Conservation (phyloP, 2,329 filamentous ascomycete genomes). For the Stachybotrys elegans region DNA sequence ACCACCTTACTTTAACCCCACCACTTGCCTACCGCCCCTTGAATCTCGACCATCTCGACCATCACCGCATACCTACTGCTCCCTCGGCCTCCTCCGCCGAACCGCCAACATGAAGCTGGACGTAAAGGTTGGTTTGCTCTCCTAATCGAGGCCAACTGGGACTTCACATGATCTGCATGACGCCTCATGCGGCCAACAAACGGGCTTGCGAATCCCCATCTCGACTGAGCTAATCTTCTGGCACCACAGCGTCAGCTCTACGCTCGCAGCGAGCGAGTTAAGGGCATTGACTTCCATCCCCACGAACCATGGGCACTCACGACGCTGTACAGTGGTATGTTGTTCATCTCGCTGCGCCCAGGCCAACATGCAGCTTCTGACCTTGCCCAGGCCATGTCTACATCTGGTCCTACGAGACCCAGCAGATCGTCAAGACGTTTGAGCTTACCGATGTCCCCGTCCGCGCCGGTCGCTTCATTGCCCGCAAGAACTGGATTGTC, state of each 20-base stretch:
- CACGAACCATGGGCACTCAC: constrained; percentile 96
- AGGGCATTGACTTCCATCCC: constrained; percentile 95
- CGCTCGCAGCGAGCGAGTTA: constrained; percentile 90
- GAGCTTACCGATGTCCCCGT: constrained; percentile 98
- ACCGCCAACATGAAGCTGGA: constrained; percentile 34
- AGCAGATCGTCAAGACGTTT: constrained; percentile 97
- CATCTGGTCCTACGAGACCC: constrained; percentile 98
- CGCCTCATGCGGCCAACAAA: too few relatives aligned
- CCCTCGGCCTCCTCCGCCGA: not conserved
- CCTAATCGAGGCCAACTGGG: constrained; percentile 15
- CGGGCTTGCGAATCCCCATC: too few relatives aligned
- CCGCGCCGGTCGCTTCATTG: constrained; percentile 91
- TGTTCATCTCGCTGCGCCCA: not conserved
- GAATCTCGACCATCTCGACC: constrained; percentile 21
- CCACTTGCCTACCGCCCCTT: constrained; percentile 4
- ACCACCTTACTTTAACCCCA: constrained; percentile 1
- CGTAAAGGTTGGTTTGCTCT: constrained; percentile 31
- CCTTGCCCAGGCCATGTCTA: constrained; percentile 78
- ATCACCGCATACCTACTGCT: constrained; percentile 18
- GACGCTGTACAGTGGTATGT: constrained; percentile 87
- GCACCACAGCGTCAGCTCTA: constrained; percentile 38
- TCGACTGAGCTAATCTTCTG: too few relatives aligned
- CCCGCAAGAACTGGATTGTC: constrained; percentile 98
- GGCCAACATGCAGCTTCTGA: constrained; percentile 7
- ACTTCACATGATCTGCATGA: too few relatives aligned